Conservation (phyloP, 2,329 filamentous ascomycete species). For the Ophiocordyceps unilateralis region DNA sequence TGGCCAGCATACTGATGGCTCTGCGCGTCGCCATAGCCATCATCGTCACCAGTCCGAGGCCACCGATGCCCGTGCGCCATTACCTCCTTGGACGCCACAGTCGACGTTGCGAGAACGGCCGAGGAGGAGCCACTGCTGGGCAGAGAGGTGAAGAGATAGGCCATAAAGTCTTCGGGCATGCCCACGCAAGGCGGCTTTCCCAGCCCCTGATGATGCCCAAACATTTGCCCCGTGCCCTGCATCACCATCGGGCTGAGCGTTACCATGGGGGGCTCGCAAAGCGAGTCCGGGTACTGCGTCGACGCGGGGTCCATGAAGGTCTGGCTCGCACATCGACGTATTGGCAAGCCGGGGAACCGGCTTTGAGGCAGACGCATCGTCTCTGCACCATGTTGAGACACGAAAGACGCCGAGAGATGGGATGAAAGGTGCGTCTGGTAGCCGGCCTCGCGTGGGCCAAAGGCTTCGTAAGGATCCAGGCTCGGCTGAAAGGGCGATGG, state of each 20-base stretch:
- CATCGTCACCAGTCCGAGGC: slow-evolving; percentile 9
- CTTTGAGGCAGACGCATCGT: slow-evolving; percentile 45
- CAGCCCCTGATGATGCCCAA: slow-evolving; percentile 60
- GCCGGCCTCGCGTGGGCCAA: slow-evolving; percentile 31
- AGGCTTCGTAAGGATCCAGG: slow-evolving; percentile 29
- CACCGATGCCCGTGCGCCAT: too few species aligned
- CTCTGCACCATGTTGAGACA: too few species aligned
- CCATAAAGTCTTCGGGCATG: slow-evolving; percentile 75
- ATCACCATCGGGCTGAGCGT: slow-evolving; percentile 44
- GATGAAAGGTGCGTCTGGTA: slow-evolving; percentile 25
- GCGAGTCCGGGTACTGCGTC: slow-evolving; percentile 28
- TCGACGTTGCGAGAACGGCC: slow-evolving; percentile 28
- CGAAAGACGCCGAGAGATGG: slow-evolving; percentile 29
- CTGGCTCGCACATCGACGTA: slow-evolving; percentile 17
- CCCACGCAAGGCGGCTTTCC: slow-evolving; percentile 73
- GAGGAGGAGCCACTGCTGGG: slow-evolving; percentile 7
- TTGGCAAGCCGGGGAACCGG: slow-evolving; percentile 27
- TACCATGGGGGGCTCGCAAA: slow-evolving; percentile 32
- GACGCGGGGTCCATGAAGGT: slow-evolving; percentile 18
- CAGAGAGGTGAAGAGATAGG: slow-evolving; percentile 56
- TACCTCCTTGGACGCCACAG: slow-evolving; percentile 28
- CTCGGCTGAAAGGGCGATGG: slow-evolving; percentile 27
- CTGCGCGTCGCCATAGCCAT: slow-evolving; percentile 34
- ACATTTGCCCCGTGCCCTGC: slow-evolving; percentile 63
- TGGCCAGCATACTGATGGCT: slow-evolving; percentile 21